These are phyloP conservation scores for Tanacetum coccineum DNA, from an alignment of 129 eudicot species.

Conservation along the genomic window DNA sequence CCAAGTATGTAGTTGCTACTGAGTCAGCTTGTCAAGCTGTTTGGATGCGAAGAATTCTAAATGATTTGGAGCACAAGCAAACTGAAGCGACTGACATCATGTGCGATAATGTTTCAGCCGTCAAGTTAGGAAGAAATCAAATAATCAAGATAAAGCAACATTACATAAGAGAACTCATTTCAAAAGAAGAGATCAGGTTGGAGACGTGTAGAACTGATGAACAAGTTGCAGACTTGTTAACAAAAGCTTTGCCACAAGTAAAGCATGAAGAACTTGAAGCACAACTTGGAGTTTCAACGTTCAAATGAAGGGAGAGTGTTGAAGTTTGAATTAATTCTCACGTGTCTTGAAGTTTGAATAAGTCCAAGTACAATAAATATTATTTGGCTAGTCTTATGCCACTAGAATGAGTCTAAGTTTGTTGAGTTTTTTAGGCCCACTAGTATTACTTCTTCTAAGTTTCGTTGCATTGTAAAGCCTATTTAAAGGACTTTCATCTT, in stretches of 20 bases:
- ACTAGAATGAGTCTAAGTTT: neutral
- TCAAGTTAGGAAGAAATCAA: conserved; percentile 8
- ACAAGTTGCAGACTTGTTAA: conserved; percentile 9
- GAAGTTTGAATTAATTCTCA: neutral
- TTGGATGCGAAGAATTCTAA: conserved; percentile 5
- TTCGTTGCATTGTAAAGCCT: neutral
- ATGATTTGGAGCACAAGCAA: conserved; percentile 16
- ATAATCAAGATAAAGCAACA: conserved; percentile 7
- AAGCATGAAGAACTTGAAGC: neutral
- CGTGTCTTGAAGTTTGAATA: neutral
- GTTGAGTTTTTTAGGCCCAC: neutral
- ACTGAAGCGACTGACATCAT: conserved; percentile 2
- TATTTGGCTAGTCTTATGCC: neutral
- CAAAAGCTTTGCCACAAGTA: neutral
- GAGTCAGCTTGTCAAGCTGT: neutral
- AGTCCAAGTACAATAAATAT: neutral
- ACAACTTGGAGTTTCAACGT: conserved; percentile 3
- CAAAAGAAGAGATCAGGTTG: conserved; percentile 4
- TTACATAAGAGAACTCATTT: conserved; percentile 3
- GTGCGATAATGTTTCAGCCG: conserved; percentile 5
- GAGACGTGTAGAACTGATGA: conserved; percentile 1
- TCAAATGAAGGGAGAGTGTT: conserved; percentile 9
- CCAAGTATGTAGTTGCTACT: conserved; percentile 14
- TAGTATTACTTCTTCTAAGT: neutral
- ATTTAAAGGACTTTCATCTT: neutral